Base-by-base conservation (phyloP, 108 stramenopile species). In the Cyclotella cryptica region DNA sequence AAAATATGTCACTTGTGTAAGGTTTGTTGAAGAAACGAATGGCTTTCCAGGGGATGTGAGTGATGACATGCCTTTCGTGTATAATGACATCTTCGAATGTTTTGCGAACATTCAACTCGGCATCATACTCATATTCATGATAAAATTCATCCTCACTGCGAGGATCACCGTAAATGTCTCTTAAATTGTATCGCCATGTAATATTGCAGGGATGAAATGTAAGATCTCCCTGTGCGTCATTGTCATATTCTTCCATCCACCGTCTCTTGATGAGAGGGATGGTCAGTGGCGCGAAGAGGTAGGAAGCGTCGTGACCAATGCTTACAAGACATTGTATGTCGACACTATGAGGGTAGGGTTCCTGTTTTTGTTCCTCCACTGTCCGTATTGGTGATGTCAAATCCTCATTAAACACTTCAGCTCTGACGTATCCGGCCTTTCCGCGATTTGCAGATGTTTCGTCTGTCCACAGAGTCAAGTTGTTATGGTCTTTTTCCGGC, bases 21-120 rank as follows among this genome's bases (percentile, higher is more conserved):
- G 86, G 86, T 26, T 22, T 51, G 69, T 93, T 88, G 8, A 84
- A 60, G 55, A 93, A 92, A 3, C 79, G 84, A 27, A 92, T 85
- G 1, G 89, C 88, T 4, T 53, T 42, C 69, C 91, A 88, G 2
- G 93, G 91, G 14, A 95, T 88, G 65, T 88, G 67, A 17, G 71
- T 77, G 28, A 83, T 66, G 12, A 72, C 40, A 52, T 82, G 62
- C 17, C 13, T 66, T 41, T 81, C 76, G 26, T 69, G 66, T 26
- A 72, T 55, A 5, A 66, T 58, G 13, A 41, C 65, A 51, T 61
- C 57, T 17, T 61, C 46, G 30, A 75, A 52, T 18, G 30, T 29
- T 51, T 73, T 76, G 45, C 72, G 64, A 19, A 60, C 70, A 26
- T 83, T 58, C 35, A 83, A 35, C 39, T 57, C 59, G 21, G 71